Evolutionary conservation across 1,139 yeast species (phyloP).

Genomic region (Geotrichum macrosporum): DNA sequence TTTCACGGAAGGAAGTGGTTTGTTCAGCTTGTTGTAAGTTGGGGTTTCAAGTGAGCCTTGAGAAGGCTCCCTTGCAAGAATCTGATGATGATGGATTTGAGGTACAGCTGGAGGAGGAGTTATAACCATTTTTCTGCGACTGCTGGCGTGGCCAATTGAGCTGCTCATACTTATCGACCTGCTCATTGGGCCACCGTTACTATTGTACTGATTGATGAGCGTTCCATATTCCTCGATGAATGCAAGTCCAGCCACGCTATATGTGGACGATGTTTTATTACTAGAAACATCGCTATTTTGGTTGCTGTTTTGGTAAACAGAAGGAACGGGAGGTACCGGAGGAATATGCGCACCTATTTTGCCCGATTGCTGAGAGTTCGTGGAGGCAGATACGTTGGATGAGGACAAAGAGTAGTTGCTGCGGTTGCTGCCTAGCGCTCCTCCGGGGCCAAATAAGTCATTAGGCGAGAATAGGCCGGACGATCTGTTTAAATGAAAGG

Average conservation of each 20-base stretch:
- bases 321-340: conserved; percentile 12
- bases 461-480: conserved; percentile 20
- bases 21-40: too few relatives aligned
- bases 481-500: conserved; percentile 23
- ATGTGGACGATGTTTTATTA: conserved; percentile 10
- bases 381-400: too few relatives aligned
- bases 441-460: conserved; percentile 11
- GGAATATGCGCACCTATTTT: not conserved
- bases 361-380: too few relatives aligned
- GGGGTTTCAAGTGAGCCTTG: not conserved
- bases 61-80: not conserved
- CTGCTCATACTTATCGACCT: conserved; percentile 9
- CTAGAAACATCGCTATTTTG: not conserved
- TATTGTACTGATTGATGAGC: conserved; percentile 12
- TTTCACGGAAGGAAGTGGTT: too few relatives aligned
- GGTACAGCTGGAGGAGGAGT: not conserved
- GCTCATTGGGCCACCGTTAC: not conserved
- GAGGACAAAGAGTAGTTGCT: conserved; percentile 3
- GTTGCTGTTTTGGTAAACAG: too few relatives aligned
- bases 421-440: not conserved
- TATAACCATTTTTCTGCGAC: not conserved
- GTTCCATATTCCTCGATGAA: conserved; percentile 19
- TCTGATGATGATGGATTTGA: not conserved
- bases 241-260: conserved; percentile 8
- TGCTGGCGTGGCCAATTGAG: not conserved